Conservation (phyloP, 2,329 filamentous ascomycete species). For the Stenocarpella maydis region DNA sequence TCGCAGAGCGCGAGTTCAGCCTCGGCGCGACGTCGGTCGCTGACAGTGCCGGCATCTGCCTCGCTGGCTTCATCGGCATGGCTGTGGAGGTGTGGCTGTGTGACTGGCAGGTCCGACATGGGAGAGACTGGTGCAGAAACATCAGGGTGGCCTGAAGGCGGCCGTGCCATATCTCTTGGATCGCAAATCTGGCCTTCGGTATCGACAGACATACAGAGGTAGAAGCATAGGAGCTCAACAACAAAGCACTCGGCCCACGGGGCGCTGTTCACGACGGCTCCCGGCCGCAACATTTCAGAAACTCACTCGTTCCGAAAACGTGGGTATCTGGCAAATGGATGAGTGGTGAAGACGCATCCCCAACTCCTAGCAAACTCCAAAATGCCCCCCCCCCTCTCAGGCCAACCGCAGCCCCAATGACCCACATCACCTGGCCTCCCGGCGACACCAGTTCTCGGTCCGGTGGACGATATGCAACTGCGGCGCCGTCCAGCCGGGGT, state of each 20-base stretch:
- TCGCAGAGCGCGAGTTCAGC: conserved; percentile 87
- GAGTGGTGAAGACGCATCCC: not conserved
- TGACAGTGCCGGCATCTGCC: conserved; percentile 88
- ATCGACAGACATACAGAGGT: too few species aligned
- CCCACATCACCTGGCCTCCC: conserved; percentile 23
- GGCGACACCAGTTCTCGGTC: conserved; percentile 32
- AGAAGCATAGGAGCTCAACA: not conserved
- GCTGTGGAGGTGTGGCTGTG: conserved; percentile 83
- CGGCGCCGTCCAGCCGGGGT: conserved; percentile 30
- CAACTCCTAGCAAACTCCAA: not conserved
- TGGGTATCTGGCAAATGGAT: not conserved
- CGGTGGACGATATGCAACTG: conserved; percentile 31
- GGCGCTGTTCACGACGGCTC: not conserved
- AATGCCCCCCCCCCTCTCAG: not conserved
- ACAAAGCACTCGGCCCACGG: not conserved
- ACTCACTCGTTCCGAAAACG: not conserved
- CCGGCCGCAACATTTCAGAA: not conserved
- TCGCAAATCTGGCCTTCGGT: not conserved
- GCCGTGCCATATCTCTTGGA: not conserved
- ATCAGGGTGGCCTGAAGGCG: conserved; percentile 52
- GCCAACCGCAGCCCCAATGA: not conserved
- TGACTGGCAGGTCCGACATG: conserved; percentile 82
- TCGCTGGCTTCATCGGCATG: conserved; percentile 87
- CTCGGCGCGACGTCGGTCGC: conserved; percentile 90
- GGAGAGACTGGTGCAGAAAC: conserved; percentile 75